Conservation (phyloP, 139 green algal genomes). For the Chlamydomonas incerta region DNA sequence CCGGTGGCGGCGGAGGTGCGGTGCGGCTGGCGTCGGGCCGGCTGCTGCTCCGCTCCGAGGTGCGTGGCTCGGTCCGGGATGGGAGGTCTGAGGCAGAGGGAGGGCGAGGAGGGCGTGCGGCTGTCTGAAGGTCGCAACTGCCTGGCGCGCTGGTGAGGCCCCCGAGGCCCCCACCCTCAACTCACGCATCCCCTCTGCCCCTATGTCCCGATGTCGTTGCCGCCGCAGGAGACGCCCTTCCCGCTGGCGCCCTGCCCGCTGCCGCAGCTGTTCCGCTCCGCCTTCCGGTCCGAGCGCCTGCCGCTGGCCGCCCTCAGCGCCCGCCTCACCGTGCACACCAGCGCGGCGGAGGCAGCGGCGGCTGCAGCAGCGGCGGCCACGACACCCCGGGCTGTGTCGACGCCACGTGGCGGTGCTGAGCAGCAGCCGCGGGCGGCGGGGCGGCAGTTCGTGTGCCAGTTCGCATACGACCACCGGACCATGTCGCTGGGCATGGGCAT, state of each 20-base stretch:
- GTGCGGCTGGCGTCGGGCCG: constrained; percentile 11
- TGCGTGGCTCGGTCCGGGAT: too few relatives aligned
- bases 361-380: background rate
- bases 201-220: too few relatives aligned
- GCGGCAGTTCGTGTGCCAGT: constrained; percentile 20
- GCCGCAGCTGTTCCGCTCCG: constrained; percentile 30
- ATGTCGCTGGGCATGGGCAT: constrained; percentile 29
- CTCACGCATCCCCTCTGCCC: background rate
- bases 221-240: constrained; percentile 37
- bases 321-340: background rate
- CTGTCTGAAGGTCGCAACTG: too few relatives aligned
- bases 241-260: constrained; percentile 13
- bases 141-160: too few relatives aligned
- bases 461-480: constrained; percentile 21
- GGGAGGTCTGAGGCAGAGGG: too few relatives aligned
- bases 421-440: background rate
- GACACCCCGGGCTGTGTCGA: too few relatives aligned
- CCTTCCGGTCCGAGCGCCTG: constrained; percentile 26
- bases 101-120: too few relatives aligned
- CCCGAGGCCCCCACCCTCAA: too few relatives aligned
- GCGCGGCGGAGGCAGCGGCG: background rate
- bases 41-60: constrained; percentile 29
- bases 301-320: constrained; percentile 18
- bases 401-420: too few relatives aligned
- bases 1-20: background rate